Base-by-base conservation (phyloP, 2,329 filamentous ascomycete species). In the Xylaria arbuscula region DNA sequence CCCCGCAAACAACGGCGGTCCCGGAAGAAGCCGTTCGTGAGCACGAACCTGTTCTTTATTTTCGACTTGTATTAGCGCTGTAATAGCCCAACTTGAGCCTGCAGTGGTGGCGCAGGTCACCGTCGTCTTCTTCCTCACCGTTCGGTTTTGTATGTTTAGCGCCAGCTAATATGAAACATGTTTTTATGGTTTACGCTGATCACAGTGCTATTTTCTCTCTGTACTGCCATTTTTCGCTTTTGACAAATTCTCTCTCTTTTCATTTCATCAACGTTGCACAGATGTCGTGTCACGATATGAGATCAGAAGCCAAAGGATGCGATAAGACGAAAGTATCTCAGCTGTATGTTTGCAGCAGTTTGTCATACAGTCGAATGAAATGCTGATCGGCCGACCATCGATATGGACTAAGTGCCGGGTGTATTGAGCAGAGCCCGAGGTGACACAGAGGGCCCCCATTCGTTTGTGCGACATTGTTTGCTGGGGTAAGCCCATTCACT, bases 261-360 rank as follows among this genome's bases (percentile, higher is more conserved):
- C 55, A 57, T 57, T 59, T 56, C 34, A 19, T 62, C 47, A 34
- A 15, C 13, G 59, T 66, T 70, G 62, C 57, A 64, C 65, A 48
- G 47, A 60, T 38, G 56, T 56, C n/a, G 62, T 63, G 45, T 48
- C 54, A 66, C 65, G 48, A 62, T 59, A 64, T 64, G 19, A 47
- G 57, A 66, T 64, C 51, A 68, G 24, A 62, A 24, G 47, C 19
- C 15, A n/a, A 58, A 60, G 11, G 51, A 68, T 66, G 58, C 53
- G 54, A 59, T 45, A 38, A 69, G 50, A 62, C 13, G 45, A 66
- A 22, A 55, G 54, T 45, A 42, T 55, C 32, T 22, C 57, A 56
- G 51, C 60, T 42, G 56, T 48, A 48, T 61, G 53, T 69, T 66
- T 69, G 69, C 66, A 64, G 55, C 22, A 58, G 42, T 53, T 60